Evolutionary conservation across 169 alveolate species (phyloP), one percentile per base, ranked within the genome.

Genomic region (Eimeria sp.): DNA sequence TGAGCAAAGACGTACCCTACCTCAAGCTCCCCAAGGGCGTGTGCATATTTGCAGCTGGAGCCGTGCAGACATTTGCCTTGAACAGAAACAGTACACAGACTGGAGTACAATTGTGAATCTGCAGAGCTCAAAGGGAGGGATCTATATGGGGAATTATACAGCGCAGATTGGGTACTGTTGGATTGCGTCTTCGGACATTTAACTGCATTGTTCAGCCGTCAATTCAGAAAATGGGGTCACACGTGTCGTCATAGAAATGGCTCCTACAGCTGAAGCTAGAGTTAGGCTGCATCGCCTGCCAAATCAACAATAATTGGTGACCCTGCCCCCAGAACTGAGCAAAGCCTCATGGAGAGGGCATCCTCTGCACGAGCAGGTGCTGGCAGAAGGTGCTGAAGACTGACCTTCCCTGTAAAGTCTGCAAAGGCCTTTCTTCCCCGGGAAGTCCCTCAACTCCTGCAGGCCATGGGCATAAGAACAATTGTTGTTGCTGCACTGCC

Each of bases 381-480:
- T 43, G 4, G 49, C 49, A 43, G 4, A 43, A 40, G 54, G 33
- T 40, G 3, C 30, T 40, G 83, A 58, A 56, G 88, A 78, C 88
- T 54, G 52, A 93, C 96, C 96, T 78, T 71, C 96, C 46, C 88
- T 64, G 72, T 72, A 95, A 68, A 95, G 77, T 66, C 82, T 33
- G 77, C 97, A 95, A 4, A 95, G 88, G 52, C 90, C 90, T 16
- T 95, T 95, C 83, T 95, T 95, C 27, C 90, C 97, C 1, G 95
- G 96, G 76, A 91, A 62, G 40, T 80, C 95, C 71, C 97, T 94
- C 87, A 96, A 90, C 88, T 96, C 96, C 85, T 85, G 96, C 93
- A 91, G 93, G 46, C 95, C 90, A 80, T 96, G 97, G 83, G 97
- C 97, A 56, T 87, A 96, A 43, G 95, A 82, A 62, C 97, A 95